A percentile compares a stretch with the other conserved stretches of the same genome.
These are phyloP conservation scores for Peronospora destructor DNA, from an alignment of 352 stramenopile genomes.

Conservation along the genomic window DNA sequence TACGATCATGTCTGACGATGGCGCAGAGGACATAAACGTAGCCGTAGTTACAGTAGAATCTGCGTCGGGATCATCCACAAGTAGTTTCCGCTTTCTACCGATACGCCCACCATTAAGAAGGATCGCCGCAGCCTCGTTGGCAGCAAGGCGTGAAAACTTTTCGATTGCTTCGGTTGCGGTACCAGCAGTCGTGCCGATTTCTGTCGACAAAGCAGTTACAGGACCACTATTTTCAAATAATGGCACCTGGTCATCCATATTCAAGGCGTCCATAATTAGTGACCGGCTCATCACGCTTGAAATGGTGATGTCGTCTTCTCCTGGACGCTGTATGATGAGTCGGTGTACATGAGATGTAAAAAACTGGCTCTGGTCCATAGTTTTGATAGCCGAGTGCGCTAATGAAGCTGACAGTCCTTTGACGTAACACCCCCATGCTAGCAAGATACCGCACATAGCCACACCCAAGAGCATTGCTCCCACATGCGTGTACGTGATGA, in stretches of 20 bases:
- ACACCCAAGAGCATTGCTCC: constrained; percentile 48
- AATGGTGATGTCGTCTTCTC: constrained; percentile 68
- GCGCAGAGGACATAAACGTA: constrained; percentile 15
- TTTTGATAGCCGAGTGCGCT: constrained; percentile 53
- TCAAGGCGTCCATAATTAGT: constrained; percentile 46
- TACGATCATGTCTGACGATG: constrained; percentile 21
- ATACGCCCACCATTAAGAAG: constrained; percentile 27
- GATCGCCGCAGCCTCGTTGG: constrained; percentile 39
- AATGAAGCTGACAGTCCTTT: constrained; percentile 63
- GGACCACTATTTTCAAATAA: constrained; percentile 46
- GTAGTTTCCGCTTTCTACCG: constrained; percentile 26
- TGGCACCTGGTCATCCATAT: constrained; percentile 25
- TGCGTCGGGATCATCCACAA: constrained; percentile 33
- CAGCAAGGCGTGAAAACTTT: constrained; percentile 56
- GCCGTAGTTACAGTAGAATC: constrained; percentile 25
- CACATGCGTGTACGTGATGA: constrained; percentile 77
- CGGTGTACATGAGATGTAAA: constrained; percentile 60
- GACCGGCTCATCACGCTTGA: constrained; percentile 62
- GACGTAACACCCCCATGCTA: constrained; percentile 73
- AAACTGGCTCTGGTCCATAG: constrained; percentile 55
- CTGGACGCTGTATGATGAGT: constrained; percentile 59
- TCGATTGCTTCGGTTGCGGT: constrained; percentile 51
- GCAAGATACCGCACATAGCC: constrained; percentile 37
- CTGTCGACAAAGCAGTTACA: constrained; percentile 21
- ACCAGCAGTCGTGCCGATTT: constrained; percentile 31